Base-by-base conservation (phyloP, 176 grass and related monocot species). In the Hyparrhenia diplandra region DNA sequence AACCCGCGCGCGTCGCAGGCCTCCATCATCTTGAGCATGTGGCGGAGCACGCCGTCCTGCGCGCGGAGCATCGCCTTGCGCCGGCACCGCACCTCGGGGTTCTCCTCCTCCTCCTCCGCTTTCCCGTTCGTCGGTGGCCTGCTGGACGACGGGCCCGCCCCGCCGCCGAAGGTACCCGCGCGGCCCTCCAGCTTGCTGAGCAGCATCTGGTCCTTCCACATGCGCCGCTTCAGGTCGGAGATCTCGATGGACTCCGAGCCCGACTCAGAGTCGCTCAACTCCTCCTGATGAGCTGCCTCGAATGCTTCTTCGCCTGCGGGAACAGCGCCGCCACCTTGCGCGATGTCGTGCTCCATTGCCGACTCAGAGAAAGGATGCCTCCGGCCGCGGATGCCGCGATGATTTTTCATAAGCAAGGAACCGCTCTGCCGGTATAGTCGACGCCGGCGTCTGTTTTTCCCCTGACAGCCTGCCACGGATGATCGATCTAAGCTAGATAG, bases 11-110 rank as follows among this genome's bases (percentile, higher is more conserved):
- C 86, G 68, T 91, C 74, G 84, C 94, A 89, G 13, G 82, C 86
- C 55, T 83, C 79, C 88, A 93, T 93, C 83, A 97, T 91, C 78
- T 85, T 87, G 37, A 97, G 91, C 94, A 97, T 97, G 81, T 83
- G 85, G 18, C 77, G 79, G 64, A 97, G 91, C 2, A 97, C 88
- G 71, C 86, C 81, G 79, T 87, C 92, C 64, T 97, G 91, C 4
- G 88, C 91, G 0, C 88, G 88, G 18, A 85, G 73, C 91, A 91
- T 88, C 67, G 61, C 72, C 75, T 87, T 91, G 30, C 81, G 86
- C 4, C 79, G 89, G 74, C 80, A 84, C 76, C 73, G 83, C 51
- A 52, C 63, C 30, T 88, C 81, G 18, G 51, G 51, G 13, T n/a
- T 4, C 0, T 84, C 81, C 32, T 82, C 80, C 21, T 84, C 41